phyloP scores from a whole-genome alignment of 768 basidiomycete species.

The Sarcodon aspratus region DNA sequence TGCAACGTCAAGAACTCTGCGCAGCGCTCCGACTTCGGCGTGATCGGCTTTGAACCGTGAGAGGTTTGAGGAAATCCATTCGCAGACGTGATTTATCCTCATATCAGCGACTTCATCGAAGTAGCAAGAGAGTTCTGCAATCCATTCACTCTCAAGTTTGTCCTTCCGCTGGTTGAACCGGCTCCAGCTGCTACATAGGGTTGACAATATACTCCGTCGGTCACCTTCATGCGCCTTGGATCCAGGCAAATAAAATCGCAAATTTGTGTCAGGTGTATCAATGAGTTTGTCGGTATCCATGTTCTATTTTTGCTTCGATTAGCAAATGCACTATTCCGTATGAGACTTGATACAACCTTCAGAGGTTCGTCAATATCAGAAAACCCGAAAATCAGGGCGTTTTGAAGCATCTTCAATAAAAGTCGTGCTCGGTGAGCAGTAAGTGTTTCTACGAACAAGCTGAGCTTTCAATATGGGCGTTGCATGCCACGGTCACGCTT shows the following conservation, averaged over 20 bases:
- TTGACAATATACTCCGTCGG: conserved; percentile 15
- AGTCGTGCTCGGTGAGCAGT: conserved; percentile 20
- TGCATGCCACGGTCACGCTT: conserved; percentile 10
- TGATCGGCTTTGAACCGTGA: conserved; percentile 31
- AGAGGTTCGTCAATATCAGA: conserved; percentile 36
- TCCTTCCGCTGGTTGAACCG: conserved; percentile 19
- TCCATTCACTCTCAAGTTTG: conserved; percentile 30
- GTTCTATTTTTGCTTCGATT: conserved; percentile 24
- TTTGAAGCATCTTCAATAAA: conserved; percentile 28
- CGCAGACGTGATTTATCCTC: conserved; percentile 34
- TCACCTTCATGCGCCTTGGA: conserved; percentile 7
- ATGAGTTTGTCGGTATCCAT: conserved; percentile 36
- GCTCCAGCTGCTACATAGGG: conserved; percentile 18
- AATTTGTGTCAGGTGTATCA: conserved; percentile 22
- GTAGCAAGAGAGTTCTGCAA: conserved; percentile 22
- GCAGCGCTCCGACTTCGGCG: conserved; percentile 32
- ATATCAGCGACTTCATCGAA: conserved; percentile 27
- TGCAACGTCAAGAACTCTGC: conserved; percentile 28
- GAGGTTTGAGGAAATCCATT: conserved; percentile 41
- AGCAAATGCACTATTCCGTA: background rate
- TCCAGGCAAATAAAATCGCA: conserved; percentile 22
- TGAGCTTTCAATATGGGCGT: conserved; percentile 1
- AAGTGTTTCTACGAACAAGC: conserved; percentile 14
- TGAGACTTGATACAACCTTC: conserved; percentile 25
- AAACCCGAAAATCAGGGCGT: conserved; percentile 36